Conservation (phyloP, 2,329 filamentous ascomycete genomes). For the Apiospora pterosperma region DNA sequence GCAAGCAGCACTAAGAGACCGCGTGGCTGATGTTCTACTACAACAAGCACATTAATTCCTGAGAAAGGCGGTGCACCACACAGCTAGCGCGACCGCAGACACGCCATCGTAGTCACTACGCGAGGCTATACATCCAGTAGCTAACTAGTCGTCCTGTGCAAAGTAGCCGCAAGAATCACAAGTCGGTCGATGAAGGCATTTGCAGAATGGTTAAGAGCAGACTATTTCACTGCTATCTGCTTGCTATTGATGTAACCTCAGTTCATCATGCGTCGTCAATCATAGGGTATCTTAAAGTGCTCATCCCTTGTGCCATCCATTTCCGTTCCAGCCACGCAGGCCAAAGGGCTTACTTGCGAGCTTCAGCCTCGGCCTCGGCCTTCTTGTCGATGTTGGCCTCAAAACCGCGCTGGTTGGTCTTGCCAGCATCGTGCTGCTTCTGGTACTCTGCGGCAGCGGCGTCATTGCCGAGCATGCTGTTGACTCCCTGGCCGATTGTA, state of each 20-base stretch:
- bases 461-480: slow-evolving; percentile 70
- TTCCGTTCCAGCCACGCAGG: neutral
- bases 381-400: slow-evolving; percentile 79
- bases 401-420: slow-evolving; percentile 78
- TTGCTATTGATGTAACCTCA: neutral
- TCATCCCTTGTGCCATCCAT: neutral
- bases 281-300: slow-evolving; percentile 1
- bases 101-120: too few species aligned
- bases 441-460: slow-evolving; percentile 62
- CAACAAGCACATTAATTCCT: neutral
- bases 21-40: neutral
- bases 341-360: neutral
- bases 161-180: too few species aligned
- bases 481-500: slow-evolving; percentile 65
- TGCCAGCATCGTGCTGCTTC: slow-evolving; percentile 73
- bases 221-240: neutral
- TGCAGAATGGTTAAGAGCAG: neutral
- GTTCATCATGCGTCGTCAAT: neutral
- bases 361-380: slow-evolving; percentile 36
- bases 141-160: too few species aligned
- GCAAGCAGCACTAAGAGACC: too few species aligned
- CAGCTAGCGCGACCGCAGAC: too few species aligned
- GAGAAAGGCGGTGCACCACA: neutral
- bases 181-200: too few species aligned
- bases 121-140: too few species aligned